phyloP scores from a whole-genome alignment of 2,329 filamentous ascomycete genomes.

The Clarireedia homoeocarpa region DNA sequence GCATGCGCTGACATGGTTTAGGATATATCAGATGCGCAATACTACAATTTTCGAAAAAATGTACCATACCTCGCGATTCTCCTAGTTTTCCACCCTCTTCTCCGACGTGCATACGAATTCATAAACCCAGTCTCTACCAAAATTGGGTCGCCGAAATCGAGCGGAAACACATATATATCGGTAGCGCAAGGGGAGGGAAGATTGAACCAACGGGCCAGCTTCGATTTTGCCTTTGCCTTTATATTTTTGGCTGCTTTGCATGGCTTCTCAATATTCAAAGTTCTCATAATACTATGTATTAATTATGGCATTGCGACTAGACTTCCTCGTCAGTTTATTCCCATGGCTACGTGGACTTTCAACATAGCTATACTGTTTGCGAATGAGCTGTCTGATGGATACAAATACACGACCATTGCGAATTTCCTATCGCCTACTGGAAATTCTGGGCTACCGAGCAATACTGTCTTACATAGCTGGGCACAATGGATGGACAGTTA shows the following conservation, averaged over 20 bases:
- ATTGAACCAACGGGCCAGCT: conserved; percentile 63
- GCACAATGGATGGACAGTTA: conserved; percentile 69
- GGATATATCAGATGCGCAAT: conserved; percentile 89
- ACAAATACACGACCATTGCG: conserved; percentile 60
- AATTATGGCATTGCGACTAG: conserved; percentile 75
- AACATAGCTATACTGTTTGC: conserved; percentile 80
- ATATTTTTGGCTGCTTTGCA: conserved; percentile 75
- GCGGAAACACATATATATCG: conserved; percentile 32
- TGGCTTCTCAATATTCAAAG: conserved; percentile 77
- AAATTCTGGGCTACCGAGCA: conserved; percentile 3
- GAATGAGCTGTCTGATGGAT: conserved; percentile 79
- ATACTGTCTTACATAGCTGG: conserved; percentile 34
- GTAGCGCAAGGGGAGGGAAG: conserved; percentile 43
- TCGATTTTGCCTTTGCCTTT: conserved; percentile 75
- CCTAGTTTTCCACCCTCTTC: conserved; percentile 68
- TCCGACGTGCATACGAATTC: conserved; percentile 64
- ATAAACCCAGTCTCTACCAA: conserved; percentile 19
- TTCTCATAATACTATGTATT: conserved; percentile 67
- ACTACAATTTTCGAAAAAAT: conserved; percentile 76
- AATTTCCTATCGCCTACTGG: conserved; percentile 36
- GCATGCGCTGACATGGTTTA: conserved; percentile 30
- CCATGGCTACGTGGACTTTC: conserved; percentile 78
- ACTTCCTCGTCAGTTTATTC: conserved; percentile 63
- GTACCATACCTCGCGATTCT: conserved; percentile 72
- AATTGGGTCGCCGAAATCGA: conserved; percentile 23